These are phyloP conservation scores for Chondrostereum purpureum DNA, from an alignment of 1,284 basidiomycete genomes.

Conservation along the genomic window DNA sequence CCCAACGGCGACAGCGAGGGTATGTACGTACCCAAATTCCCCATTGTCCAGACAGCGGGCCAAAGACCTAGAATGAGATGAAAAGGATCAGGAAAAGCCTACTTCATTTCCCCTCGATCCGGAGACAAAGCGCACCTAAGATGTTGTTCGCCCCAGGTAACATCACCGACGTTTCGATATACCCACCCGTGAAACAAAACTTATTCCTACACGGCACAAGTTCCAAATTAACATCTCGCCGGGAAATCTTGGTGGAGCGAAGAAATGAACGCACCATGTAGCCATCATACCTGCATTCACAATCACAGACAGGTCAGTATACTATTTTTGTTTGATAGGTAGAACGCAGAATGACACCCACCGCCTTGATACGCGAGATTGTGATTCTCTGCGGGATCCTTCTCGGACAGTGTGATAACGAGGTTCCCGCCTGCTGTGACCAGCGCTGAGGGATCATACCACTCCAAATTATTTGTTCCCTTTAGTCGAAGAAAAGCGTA, in stretches of 20 bases:
- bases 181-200: constrained; percentile 16
- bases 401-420: constrained; percentile 43
- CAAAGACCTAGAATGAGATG: constrained; percentile 19
- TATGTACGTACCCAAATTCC: constrained; percentile 27
- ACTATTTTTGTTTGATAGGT: no score
- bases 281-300: constrained; percentile 15
- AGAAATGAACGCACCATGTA: constrained; percentile 15
- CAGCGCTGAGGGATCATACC: constrained; percentile 48
- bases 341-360: constrained; percentile 7
- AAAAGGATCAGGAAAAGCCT: constrained; percentile 7
- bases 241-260: not conserved
- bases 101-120: not conserved
- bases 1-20: not conserved
- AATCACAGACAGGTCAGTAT: not conserved
- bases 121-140: constrained; percentile 20
- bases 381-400: constrained; percentile 29
- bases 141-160: constrained; percentile 34
- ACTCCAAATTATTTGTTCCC: constrained; percentile 36
- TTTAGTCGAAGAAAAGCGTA: constrained; percentile 1
- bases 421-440: constrained; percentile 49
- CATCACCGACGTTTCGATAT: constrained; percentile 12
- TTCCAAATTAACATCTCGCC: not conserved
- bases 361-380: constrained; percentile 43
- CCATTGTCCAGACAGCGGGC: constrained; percentile 51
- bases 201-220: constrained; percentile 11